Percentiles rank a stretch among this genome's conserved stretches.
These are phyloP conservation scores for Xylaria hypoxylon DNA, from an alignment of 2,329 filamentous ascomycete species.

Conservation along the genomic window DNA sequence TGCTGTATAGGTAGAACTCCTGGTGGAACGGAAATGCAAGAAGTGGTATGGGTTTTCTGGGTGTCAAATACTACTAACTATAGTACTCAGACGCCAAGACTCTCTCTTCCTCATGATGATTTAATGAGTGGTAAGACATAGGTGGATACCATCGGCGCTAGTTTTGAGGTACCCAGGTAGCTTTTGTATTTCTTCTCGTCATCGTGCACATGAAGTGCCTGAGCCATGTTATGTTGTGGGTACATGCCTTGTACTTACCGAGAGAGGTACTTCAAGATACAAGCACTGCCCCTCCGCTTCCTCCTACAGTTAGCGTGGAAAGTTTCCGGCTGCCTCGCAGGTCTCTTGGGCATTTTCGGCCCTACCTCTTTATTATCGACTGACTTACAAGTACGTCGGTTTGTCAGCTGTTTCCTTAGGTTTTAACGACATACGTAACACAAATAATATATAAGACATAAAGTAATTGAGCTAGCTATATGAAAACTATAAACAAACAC, in stretches of 20 bases:
- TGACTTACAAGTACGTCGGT: neutral
- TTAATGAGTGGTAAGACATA: slow-evolving; percentile 10
- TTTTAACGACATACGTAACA: slow-evolving; percentile 10
- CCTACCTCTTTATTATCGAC: too few relatives aligned
- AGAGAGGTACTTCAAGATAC: slow-evolving; percentile 6
- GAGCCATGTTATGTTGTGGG: slow-evolving; percentile 1
- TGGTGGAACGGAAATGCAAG: neutral
- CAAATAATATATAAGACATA: neutral
- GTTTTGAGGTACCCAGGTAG: neutral
- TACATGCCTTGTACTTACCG: neutral
- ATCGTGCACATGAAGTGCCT: slow-evolving; percentile 31
- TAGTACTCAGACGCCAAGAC: slow-evolving; percentile 1
- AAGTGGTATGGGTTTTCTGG: neutral
- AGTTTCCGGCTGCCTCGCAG: slow-evolving; percentile 5
- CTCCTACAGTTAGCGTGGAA: slow-evolving; percentile 20
- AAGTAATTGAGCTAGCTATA: neutral
- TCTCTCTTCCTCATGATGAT: slow-evolving; percentile 13
- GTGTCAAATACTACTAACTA: slow-evolving; percentile 1
- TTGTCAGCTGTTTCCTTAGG: slow-evolving; percentile 11
- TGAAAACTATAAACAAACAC: neutral
- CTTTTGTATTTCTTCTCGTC: slow-evolving; percentile 11
- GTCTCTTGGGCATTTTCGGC: neutral
- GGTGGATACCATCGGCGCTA: slow-evolving; percentile 10
- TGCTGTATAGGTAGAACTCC: neutral
- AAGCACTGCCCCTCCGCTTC: neutral